Evolutionary conservation across 768 basidiomycete genomes (phyloP).

Genomic region (Stropharia rugosoannulata): DNA sequence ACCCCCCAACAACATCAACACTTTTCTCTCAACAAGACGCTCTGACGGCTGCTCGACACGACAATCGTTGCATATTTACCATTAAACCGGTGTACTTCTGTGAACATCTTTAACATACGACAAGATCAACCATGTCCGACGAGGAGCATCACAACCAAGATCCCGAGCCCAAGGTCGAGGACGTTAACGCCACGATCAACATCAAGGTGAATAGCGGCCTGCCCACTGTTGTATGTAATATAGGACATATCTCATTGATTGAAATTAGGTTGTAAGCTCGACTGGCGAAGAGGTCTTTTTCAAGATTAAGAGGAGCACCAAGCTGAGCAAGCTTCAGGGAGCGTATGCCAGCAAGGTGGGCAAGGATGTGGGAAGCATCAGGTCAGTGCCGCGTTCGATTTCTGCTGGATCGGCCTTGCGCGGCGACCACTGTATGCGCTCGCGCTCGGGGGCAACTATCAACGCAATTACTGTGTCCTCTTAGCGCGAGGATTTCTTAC

Average conservation of each 20-base stretch:
- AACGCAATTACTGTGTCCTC: slow-evolving; percentile 4
- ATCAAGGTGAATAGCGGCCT: slow-evolving; percentile 54
- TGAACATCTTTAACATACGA: too few relatives aligned
- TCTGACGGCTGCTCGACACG: not conserved
- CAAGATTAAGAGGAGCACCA: slow-evolving; percentile 94
- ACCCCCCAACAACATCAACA: not conserved
- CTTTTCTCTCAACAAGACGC: slow-evolving; percentile 3
- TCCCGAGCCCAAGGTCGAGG: slow-evolving; percentile 53
- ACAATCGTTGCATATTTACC: not conserved
- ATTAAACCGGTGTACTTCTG: not conserved
- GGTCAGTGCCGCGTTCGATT: slow-evolving; percentile 49
- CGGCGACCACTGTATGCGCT: not conserved
- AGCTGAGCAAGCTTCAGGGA: slow-evolving; percentile 87
- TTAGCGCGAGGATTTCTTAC: slow-evolving; percentile 2
- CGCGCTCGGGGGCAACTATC: slow-evolving; percentile 3
- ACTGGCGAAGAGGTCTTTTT: slow-evolving; percentile 90
- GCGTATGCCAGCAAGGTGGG: slow-evolving; percentile 93
- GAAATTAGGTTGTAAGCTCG: slow-evolving; percentile 65
- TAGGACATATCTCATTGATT: slow-evolving; percentile 5
- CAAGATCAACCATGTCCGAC: slow-evolving; percentile 49
- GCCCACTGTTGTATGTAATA: not conserved
- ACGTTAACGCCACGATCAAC: slow-evolving; percentile 67
- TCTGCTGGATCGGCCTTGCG: not conserved
- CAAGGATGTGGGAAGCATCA: slow-evolving; percentile 83
- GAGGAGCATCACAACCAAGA: slow-evolving; percentile 38